These are phyloP conservation scores for Beta macrorhiza DNA, from an alignment of 179 eudicot species.

Conservation along the genomic window DNA sequence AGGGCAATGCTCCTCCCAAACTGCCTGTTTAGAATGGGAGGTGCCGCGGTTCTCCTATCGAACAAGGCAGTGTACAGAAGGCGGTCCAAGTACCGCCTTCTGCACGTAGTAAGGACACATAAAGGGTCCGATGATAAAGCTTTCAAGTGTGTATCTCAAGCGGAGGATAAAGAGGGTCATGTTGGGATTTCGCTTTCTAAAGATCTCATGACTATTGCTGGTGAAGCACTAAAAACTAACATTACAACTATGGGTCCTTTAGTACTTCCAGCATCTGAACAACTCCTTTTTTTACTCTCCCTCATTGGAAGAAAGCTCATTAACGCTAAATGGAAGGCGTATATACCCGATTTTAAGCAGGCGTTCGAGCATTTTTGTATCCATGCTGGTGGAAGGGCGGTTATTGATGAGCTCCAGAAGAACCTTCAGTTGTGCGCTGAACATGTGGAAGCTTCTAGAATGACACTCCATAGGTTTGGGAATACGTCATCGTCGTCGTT, in stretches of 20 bases:
- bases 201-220: conserved; percentile 38
- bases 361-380: conserved; percentile 54
- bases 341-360: conserved; percentile 45
- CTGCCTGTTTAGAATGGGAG: conserved; percentile 40
- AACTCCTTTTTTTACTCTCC: conserved; percentile 30
- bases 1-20: conserved; percentile 39
- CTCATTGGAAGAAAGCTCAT: conserved; percentile 31
- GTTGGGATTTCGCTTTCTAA: conserved; percentile 38
- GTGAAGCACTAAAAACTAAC: conserved; percentile 41
- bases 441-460: conserved; percentile 45
- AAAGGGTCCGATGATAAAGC: conserved; percentile 40
- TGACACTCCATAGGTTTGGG: conserved; percentile 44
- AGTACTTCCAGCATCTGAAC: conserved; percentile 41
- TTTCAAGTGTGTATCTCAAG: conserved; percentile 33
- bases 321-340: conserved; percentile 27
- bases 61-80: conserved; percentile 20
- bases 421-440: conserved; percentile 26
- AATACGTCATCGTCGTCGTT: conserved; percentile 43
- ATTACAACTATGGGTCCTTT: conserved; percentile 39
- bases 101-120: conserved; percentile 44
- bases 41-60: conserved; percentile 34
- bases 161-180: conserved; percentile 31
- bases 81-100: conserved; percentile 39
- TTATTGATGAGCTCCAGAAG: conserved; percentile 48
- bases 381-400: conserved; percentile 50